Base-by-base conservation (phyloP, 257 asterid genomes). In the Przewalskia tangutica region DNA sequence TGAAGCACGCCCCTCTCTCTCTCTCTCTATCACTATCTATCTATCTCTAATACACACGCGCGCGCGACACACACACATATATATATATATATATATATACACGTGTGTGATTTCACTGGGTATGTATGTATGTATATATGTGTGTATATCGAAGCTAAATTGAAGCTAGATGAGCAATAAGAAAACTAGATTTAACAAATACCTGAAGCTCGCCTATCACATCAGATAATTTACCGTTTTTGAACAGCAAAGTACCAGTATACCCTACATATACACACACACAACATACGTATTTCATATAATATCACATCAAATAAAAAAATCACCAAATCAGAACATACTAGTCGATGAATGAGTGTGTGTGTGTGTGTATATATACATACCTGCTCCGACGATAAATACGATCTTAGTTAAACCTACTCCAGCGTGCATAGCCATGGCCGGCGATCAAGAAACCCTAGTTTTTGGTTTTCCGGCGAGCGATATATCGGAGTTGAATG, bases 191-290 rank as follows among this genome's bases (percentile, higher is more conserved):
- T 11, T 4, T 16, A 12, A 32, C 18, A 20, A n/a, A 53, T 77
- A 88, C 90, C 88, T 85, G 90, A 82, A 88, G 81, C 42, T 88
- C 90, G 23, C 82, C 77, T 20, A 88, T 20, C 23, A 88, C 38
- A 60, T 85, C 89, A n/a, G 89, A 85, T 62, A 88, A 85, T 85
- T 87, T 87, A 2, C 90, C 88, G 55, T 83, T 87, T 77, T 80
- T 73, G 32, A 85, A 17, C 84, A 87, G 75, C 14, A 85, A 10
- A 18, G 90, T 85, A 84, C 86, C 85, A 56, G 87, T 84, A 40
- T 85, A 87, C 48, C 90, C 90, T 87, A 68, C 76, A 83, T 5
- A 34, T 16, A n/a, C 32, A 27, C 32, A 11, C 73, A 84, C 44
- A 55, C 12, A 6, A 7, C 76, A 51, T 32, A 79, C 12, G 23